phyloP scores from a whole-genome alignment of 225 moss, liverwort and hornwort species.

The Physcomitrium patens region DNA sequence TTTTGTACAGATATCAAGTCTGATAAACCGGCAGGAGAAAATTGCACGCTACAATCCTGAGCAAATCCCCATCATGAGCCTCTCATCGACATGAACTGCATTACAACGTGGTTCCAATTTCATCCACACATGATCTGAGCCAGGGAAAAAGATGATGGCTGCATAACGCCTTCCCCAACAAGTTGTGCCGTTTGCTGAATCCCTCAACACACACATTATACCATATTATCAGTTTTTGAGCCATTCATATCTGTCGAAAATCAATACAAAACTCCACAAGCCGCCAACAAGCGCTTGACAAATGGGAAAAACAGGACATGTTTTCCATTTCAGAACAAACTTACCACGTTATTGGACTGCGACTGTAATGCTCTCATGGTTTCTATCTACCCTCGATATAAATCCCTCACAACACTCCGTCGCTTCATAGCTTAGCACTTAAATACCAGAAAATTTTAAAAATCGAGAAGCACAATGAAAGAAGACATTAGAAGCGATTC shows the following conservation, averaged over 20 bases:
- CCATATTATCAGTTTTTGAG: constrained; percentile 10
- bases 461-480: neutral
- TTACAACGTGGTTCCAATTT: neutral
- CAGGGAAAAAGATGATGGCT: constrained; percentile 1
- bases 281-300: too few relatives aligned
- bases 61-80: constrained; percentile 28
- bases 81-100: constrained; percentile 11
- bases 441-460: neutral
- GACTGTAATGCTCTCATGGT: too few relatives aligned
- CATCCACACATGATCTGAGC: neutral
- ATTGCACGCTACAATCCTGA: neutral
- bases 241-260: too few relatives aligned
- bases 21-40: neutral
- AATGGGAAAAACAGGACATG: too few relatives aligned
- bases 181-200: neutral
- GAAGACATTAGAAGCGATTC: neutral
- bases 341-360: too few relatives aligned
- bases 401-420: neutral
- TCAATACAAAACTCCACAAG: too few relatives aligned
- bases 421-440: too few relatives aligned
- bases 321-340: too few relatives aligned
- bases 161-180: neutral
- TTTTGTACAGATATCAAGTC: constrained; percentile 1
- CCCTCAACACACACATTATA: constrained; percentile 7
- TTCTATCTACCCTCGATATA: neutral